Base-by-base conservation (phyloP, 129 eudicot species). In the Flaveria sonorensis region DNA sequence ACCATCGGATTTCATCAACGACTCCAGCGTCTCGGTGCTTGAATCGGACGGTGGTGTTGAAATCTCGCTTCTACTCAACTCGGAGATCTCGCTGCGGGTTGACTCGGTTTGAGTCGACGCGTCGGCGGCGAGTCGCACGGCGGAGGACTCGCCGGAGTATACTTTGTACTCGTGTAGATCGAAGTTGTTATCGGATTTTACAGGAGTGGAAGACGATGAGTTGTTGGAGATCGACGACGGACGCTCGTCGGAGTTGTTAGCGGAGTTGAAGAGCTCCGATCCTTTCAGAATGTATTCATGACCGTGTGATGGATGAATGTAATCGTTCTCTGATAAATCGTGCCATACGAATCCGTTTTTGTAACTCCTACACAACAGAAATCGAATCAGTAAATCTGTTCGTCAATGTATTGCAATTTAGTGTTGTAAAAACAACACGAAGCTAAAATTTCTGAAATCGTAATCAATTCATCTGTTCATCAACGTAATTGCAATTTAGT, bases 1-100 rank as follows among this genome's bases (percentile, higher is more conserved):
- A 15, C 90, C 88, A 42, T 87, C 98, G 1, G 96, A 86, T 65
- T 90, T 93, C 96, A 93, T 85, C 76, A 93, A 63, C 52, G 95
- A 81, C 70, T 93, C 97, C 10, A 93, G 83, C 0, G 97, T 93
- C 77, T 90, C 98, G 39, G 98, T 92, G 70, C 98, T 93, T 0
- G 98, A 90, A 84, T 93, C 97, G 13, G 97, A 90, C 83, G 97
- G 93, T 64, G 98, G 98, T 24, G 98, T 97, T 52, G 98, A 93
- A 61, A 89, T 83, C 88, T 89, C 92, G 75, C 64, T 89, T 18
- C 84, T 68, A 53, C 78, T 87, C 46, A 85, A 61, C 71, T 85
- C 92, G 40, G 82, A 83, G 18, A 80, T 83, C 51, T 55, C 77
- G 3, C 85, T 83, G 32, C 91, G 82, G 36, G 20, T 77, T 46